Base-by-base conservation (phyloP, 2,329 filamentous ascomycete species). In the Ciborinia camelliae region DNA sequence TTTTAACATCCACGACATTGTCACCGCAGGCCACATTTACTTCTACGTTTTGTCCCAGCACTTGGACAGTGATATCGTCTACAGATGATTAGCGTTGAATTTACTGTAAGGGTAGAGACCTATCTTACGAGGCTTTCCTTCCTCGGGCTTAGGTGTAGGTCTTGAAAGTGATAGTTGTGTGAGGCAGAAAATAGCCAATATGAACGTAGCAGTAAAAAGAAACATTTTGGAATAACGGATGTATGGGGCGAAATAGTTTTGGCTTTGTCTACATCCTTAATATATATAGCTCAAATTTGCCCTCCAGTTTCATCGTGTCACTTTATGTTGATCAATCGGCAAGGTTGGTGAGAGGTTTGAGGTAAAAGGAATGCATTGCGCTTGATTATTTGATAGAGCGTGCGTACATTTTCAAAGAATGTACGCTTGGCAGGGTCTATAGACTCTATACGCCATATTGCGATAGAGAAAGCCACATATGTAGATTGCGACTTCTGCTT, bases 291-390 rank as follows among this genome's bases (percentile, higher is more conserved):
- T n/a, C 41, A 6, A 47, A 12, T 26, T 47, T 26, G 55, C 55
- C 55, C 47, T 30, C 41, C 28, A 48, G 41, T 47, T 37, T 30
- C 55, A 47, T 47, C n/a, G 23, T 47, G 30, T 59, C 55, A 47
- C 55, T 47, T 45, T 3, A 30, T 20, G 30, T 32, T 47, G 55
- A 47, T 59, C 55, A 59, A 59, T 48, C 14, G 30, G n/a, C 43
- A 47, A 37, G 50, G 41, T 47, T 12, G 28, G 28, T 32, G 39
- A 57, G 14, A 18, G 8, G 12, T 23, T 58, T 12, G 41, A 45
- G 41, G n/a, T 45, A 32, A 26, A n/a, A 35, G 55, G 41, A 59
- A 59, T 59, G 55, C 30, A 47, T 47, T 37, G 55, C 55, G 41
- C 8, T 35, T 59, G 28, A 26, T 47, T 47, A 47, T 35, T 35